Base-by-base conservation (phyloP, 2,329 filamentous ascomycete species). In the Trichophyton mentagrophytes region DNA sequence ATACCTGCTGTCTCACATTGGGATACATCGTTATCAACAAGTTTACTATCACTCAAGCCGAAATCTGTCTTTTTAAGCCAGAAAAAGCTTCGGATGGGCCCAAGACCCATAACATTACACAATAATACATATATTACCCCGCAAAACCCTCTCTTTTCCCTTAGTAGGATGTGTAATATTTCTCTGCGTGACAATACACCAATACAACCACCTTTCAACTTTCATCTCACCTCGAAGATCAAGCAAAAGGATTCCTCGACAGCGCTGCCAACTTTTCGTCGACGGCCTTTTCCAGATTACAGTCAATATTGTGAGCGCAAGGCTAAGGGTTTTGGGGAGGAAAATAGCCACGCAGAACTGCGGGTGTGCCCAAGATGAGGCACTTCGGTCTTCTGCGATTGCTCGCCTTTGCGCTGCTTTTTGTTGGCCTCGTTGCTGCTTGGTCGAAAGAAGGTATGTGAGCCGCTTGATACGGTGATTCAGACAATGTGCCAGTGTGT, bases 401-500 rank as follows among this genome's bases (percentile, higher is more conserved):
- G 59, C 69, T 92, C 66, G 80, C 88, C 73, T 80, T 92, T 63
- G 75, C 89, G 73, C 83, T 84, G 76, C 76, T 87, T 67, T 75
- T 90, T 66, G 82, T 82, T 63, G 80, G 84, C 44, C 74, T 91
- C 64, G 82, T 82, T 62, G 82, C 85, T 57, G 89, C 89, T 55
- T 96, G 90, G 89, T 85, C 84, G 61, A 93, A 93, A 75, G 89
- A 95, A 81, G 89, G 89, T 88, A n/a, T 75, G 67, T 78, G 72
- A 42, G 15, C 8, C 8, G 13, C 30, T 25, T 38, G 27, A n/a
- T 49, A 49, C 58, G 47, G 60, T 15, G 30, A 27, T 60, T 49
- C 33, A 38, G 33, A 38, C 11, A 38, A 9, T 38, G 15, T n/a
- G 1, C 40, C 40, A 7, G 42, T 42, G 22, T 33, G n/a, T n/a